Base-by-base conservation (phyloP, 2,329 filamentous ascomycete genomes). In the Hypoxylon sp. region DNA sequence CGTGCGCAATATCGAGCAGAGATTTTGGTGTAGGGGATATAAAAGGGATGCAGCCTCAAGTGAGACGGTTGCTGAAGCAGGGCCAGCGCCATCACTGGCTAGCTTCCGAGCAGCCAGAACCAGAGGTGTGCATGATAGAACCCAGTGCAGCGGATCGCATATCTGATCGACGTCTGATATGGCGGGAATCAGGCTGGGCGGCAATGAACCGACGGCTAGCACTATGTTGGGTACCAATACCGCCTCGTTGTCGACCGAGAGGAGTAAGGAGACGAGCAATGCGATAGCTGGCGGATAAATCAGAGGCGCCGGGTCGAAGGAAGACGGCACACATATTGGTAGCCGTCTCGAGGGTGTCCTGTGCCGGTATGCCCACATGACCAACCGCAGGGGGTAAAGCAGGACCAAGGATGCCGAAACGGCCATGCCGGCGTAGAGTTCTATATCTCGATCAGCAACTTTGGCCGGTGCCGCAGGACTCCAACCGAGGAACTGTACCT, bases 221-320 rank as follows among this genome's bases (percentile, higher is more conserved):
- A 96, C 81, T 33, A 97, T 84, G 68, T 95, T 97, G 1, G 90
- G 88, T 6, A 96, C 76, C 17, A 97, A 73, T 10, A 87, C 79
- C 13, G 81, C 79, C 2, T 83, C 79, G 41, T 84, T 85, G 45
- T 83, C 81, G 47, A 82, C 79, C 6, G 87, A 85, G 37, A 97
- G 80, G 8, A 93, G 87, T 3, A 95, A 78, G 1, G 92, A 87
- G 23, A 95, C 88, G 41, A 93, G 81, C 13, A 93, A 76, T 0
- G 93, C 91, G 24, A 97, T 81, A 2, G 88, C 75, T 4, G 89
- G 83, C 15, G 94, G 94, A 71, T 97, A 98, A 55, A 97, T 75
- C n/a, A 97, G 81, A 9, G 93, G 91, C 5, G 94, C 94, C 2
- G 92, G 93, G 70, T 98, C 94, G 74, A 97, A 96, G n/a, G 84